Evolutionary conservation across 2,329 filamentous ascomycete genomes (phyloP), one percentile per base, ranked within the genome.

Genomic region (Trichoderma sp.): DNA sequence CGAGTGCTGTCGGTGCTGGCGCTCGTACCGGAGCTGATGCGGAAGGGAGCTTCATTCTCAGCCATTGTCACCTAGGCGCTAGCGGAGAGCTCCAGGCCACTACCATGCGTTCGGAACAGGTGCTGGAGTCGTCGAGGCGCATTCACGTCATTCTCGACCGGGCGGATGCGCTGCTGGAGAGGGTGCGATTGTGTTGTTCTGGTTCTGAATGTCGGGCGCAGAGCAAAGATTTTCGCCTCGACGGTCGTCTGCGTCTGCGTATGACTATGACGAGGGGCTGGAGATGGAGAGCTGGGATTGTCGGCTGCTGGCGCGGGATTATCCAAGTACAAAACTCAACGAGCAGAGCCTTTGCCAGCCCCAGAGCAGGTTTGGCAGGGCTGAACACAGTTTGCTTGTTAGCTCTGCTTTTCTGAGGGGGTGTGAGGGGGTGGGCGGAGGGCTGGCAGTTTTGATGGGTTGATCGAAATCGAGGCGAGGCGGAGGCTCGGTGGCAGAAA

Each of bases 11-110:
- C 89, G 81, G 89, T 90, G 77, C 78, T 80, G 41, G 79, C 80
- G 80, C 81, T 83, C 80, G 83, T 82, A 77, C 81, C 74, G 69
- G 83, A 84, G 83, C 82, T 83, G 88, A 92, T 89, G 85, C 91
- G 92, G 85, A 88, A 87, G 80, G 85, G 85, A 81, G 86, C 86
- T 83, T 93, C 91, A 86, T 92, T 90, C 85, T 89, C 90, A 85
- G 91, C 90, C 92, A 94, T 94, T 84, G 85, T 90, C 85, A 84
- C 84, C 65, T 83, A 80, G 78, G 80, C 80, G 78, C 80, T 79
- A 76, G 79, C 76, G 79, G 78, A 80, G 77, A 80, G 80, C 78
- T 79, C 79, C 78, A 79, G 80, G 82, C 81, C 81, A 82, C 56
- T 82, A 80, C 77, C 76, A 79, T 78, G 78, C 76, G 76, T 71